Base-by-base conservation (phyloP, 2,329 filamentous ascomycete genomes). In the Microdochium bolleyi region DNA sequence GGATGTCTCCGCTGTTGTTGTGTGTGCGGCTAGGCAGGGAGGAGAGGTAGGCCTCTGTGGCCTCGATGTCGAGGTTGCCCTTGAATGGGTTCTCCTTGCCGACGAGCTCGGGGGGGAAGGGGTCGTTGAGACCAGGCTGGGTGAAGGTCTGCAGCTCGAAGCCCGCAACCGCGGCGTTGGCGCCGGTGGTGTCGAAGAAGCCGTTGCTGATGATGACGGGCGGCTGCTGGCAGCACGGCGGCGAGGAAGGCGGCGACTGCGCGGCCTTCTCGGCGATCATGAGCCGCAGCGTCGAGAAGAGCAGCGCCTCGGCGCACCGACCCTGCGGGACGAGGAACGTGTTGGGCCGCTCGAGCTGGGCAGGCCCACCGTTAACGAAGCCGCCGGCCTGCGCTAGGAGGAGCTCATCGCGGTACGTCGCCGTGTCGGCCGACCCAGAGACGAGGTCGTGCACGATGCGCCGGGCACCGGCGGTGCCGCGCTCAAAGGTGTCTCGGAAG, bases 241-340 rank as follows among this genome's bases (percentile, higher is more conserved):
- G n/a, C n/a, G n/a, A n/a, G n/a, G n/a, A n/a, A n/a, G n/a, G n/a
- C n/a, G n/a, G n/a, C n/a, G n/a, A n/a, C 22, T 48, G 5, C 24
- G 21, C 30, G 19, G 21, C 4, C 7, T 22, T 19, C 38, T 52
- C 38, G n/a, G 34, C 14, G 25, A 54, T 54, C 25, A 52, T 30
- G 24, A 54, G 52, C 34, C 27, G 51, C 3, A 60, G 54, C 1
- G 57, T 56, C 14, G 55, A 56, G 30, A 62, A 62, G 24, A 62
- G 56, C 8, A 61, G 22, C 13, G 49, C 51, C 34, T 62, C 58
- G 14, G 61, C 60, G 49, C 60, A 61, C 3, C 61, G 58, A 2
- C 57, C 60, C 52, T 60, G 60, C 1, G 61, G 61, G 9, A 61
- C 50, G 27, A 62, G 60, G 55, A 61, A 62, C 50, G 58, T 61